Base-by-base conservation (phyloP, 768 basidiomycete species). In the Zangia roseola region DNA sequence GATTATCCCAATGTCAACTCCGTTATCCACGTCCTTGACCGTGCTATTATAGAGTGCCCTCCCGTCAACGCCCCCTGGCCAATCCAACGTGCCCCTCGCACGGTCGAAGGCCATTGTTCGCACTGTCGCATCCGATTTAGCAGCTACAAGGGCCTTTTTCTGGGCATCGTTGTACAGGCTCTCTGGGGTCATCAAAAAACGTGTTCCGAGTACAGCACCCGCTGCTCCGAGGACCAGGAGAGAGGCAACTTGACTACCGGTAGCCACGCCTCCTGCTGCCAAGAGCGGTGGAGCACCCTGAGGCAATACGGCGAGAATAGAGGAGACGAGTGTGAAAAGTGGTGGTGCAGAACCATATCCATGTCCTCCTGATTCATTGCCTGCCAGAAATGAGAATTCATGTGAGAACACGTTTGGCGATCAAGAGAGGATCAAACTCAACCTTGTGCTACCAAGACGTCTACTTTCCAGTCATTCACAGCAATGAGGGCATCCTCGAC, bases 361-460 rank as follows among this genome's bases (percentile, higher is more conserved):
- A 66, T 92, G 91, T 23, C 91, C 91, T 8, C 91, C 91, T 33
- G 87, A 79, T 68, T 93, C 91, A 47, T 74, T 80, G 5, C 90
- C 90, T 91, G 46, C 16, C 14, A 31, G 14, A 6, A 31, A 16
- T 14, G 49, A 24, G 6, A 42, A 16, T 39, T 23, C 43, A 36
- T 28, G 41, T 19, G 40, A 49, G 34, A 50, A 49, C 47, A 44
- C 30, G 28, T 44, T 25, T 14, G 36, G 33, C 21, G 30, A 21
- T n/a, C 38, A 47, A 41, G 40, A 47, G 42, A 43, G 30, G 21
- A 45, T 36, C 48, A 47, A 56, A 31, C 14, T 31, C 1, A 31
- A 87, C 91, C 88, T 81, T 93, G 91, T 3, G 80, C 85, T 16
- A 93, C 82, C 47, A 93, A 66, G 31, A 83, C 79, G 62, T 93